Conservation (phyloP, 148 eudicot genomes). For the Fagopyrum esculentum region DNA sequence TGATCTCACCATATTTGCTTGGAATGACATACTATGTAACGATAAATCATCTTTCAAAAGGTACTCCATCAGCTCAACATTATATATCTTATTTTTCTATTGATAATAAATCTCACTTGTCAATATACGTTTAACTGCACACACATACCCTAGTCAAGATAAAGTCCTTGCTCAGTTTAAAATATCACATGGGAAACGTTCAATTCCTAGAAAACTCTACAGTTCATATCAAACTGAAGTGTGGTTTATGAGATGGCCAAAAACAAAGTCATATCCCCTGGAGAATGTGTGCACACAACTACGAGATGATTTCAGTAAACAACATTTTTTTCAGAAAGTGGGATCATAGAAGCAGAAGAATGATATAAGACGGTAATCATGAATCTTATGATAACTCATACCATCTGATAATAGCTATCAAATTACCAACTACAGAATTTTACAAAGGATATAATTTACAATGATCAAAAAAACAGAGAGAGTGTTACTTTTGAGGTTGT, state of each 20-base stretch:
- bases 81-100: neutral
- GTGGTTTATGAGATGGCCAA: neutral
- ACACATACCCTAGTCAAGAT: neutral
- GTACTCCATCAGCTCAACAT: neutral
- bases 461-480: neutral
- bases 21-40: neutral
- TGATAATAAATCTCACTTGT: neutral
- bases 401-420: neutral
- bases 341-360: neutral
- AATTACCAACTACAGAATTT: constrained; percentile 4
- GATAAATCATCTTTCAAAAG: neutral
- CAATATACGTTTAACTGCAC: neutral
- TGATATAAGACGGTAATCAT: neutral
- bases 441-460: neutral
- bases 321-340: neutral
- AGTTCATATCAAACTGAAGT: neutral
- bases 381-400: neutral
- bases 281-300: neutral
- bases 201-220: neutral
- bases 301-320: neutral
- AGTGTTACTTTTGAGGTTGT: constrained; percentile 50
- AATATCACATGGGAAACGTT: neutral
- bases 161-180: neutral
- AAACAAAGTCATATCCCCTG: neutral
- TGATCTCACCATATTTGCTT: neutral